These are phyloP conservation scores for Tetrapisispora nanseiensis DNA, from an alignment of 805 yeast genomes.

Conservation along the genomic window DNA sequence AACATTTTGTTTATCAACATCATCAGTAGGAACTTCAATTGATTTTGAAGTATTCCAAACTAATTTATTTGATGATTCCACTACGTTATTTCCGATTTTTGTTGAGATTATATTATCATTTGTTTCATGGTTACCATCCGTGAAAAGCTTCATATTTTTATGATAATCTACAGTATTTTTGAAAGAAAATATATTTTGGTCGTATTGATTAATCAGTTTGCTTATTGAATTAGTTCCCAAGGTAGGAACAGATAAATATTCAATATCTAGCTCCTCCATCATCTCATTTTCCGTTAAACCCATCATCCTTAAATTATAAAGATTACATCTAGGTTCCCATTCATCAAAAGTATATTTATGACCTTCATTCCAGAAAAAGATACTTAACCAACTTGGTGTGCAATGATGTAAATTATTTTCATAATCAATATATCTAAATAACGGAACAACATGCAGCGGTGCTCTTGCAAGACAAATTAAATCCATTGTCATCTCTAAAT, in stretches of 20 bases:
- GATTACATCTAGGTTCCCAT: conserved; percentile 93
- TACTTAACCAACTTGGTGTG: conserved; percentile 92
- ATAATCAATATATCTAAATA: conserved; percentile 59
- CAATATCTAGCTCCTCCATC: conserved; percentile 51
- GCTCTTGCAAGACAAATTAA: conserved; percentile 81
- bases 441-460: conserved; percentile 86
- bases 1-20: conserved; percentile 17
- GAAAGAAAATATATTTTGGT: conserved; percentile 36
- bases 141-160: neutral
- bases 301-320: conserved; percentile 96
- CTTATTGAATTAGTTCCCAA: conserved; percentile 32
- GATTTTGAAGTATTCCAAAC: conserved; percentile 23
- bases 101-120: neutral
- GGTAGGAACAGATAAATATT: conserved; percentile 37
- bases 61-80: conserved; percentile 8
- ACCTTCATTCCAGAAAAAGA: conserved; percentile 73
- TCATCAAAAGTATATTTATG: conserved; percentile 33
- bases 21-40: conserved; percentile 18
- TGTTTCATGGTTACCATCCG: neutral
- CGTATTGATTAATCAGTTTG: conserved; percentile 65
- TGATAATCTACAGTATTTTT: neutral
- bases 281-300: conserved; percentile 90
- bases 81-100: neutral
- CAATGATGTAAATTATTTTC: conserved; percentile 51
- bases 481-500: conserved; percentile 81